Evolutionary conservation across 495 filamentous ascomycete species (phyloP).

Genomic region (Bacidia rubella): DNA sequence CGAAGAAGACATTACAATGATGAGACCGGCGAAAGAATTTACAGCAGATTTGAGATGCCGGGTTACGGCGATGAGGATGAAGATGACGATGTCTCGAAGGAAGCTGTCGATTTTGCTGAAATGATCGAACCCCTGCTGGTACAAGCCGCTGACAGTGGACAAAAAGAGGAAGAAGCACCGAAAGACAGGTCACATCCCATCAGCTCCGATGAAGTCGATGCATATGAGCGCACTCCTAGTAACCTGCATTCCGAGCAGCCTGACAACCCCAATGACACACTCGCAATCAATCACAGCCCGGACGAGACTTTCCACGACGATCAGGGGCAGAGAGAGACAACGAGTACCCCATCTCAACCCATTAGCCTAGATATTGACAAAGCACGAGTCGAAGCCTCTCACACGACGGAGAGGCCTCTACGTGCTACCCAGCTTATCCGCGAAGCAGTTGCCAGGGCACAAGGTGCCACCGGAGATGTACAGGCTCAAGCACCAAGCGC

Average conservation of each 20-base stretch:
- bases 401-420: too few relatives aligned
- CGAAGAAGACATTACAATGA: constrained; percentile 36
- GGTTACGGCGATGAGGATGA: constrained; percentile 39
- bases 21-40: constrained; percentile 44
- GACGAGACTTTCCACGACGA: too few relatives aligned
- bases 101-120: constrained; percentile 39
- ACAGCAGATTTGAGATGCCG: constrained; percentile 56
- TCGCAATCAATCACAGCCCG: too few relatives aligned
- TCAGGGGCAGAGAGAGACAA: too few relatives aligned
- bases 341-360: too few relatives aligned
- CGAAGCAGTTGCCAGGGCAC: background rate
- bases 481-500: constrained; percentile 6
- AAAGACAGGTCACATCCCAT: too few relatives aligned
- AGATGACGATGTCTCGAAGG: constrained; percentile 38
- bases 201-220: constrained; percentile 12
- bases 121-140: constrained; percentile 51
- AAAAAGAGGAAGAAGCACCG: too few relatives aligned
- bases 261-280: background rate
- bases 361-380: too few relatives aligned
- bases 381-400: too few relatives aligned
- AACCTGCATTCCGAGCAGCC: background rate
- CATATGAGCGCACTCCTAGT: background rate
- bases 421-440: background rate
- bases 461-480: background rate
- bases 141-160: constrained; percentile 20